phyloP scores from a whole-genome alignment of 2,329 filamentous ascomycete genomes.

The Stagonosporopsis cucurbitacearum region DNA sequence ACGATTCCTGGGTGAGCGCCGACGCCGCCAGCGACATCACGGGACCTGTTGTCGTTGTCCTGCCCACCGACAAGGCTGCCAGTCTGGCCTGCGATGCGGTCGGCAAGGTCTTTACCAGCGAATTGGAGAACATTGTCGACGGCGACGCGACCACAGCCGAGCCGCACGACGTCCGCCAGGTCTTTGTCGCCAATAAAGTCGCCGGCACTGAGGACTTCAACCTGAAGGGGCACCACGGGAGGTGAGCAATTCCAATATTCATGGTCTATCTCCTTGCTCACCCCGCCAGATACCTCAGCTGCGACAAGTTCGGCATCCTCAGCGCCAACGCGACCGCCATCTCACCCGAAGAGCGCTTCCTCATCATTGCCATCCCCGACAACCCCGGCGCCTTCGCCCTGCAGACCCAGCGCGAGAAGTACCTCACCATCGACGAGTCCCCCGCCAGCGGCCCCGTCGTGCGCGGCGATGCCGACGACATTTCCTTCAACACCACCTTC shows the following conservation, averaged over 20 bases:
- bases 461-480: slow-evolving; percentile 74
- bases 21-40: slow-evolving; percentile 75
- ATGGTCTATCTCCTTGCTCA: background rate
- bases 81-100: slow-evolving; percentile 85
- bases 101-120: slow-evolving; percentile 83
- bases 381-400: slow-evolving; percentile 75
- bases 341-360: slow-evolving; percentile 81
- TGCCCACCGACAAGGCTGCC: slow-evolving; percentile 75
- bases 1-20: slow-evolving; percentile 92
- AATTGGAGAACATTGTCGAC: slow-evolving; percentile 87
- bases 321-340: slow-evolving; percentile 82
- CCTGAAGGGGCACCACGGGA: slow-evolving; percentile 90
- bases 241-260: slow-evolving; percentile 53
- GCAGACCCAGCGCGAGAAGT: slow-evolving; percentile 75
- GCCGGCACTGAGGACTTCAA: slow-evolving; percentile 81
- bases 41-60: slow-evolving; percentile 81
- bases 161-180: slow-evolving; percentile 93
- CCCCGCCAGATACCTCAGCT: slow-evolving; percentile 74
- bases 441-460: slow-evolving; percentile 63
- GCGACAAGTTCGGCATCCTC: slow-evolving; percentile 81
- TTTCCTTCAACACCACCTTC: slow-evolving; percentile 73
- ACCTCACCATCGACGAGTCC: slow-evolving; percentile 63
- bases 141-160: slow-evolving; percentile 83
- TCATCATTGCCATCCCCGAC: slow-evolving; percentile 66
- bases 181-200: slow-evolving; percentile 88